A percentile compares a stretch with the other conserved stretches of the same genome.
Evolutionary conservation across 129 eudicot species (phyloP).

Genomic region (Scalesia atractyloides): DNA sequence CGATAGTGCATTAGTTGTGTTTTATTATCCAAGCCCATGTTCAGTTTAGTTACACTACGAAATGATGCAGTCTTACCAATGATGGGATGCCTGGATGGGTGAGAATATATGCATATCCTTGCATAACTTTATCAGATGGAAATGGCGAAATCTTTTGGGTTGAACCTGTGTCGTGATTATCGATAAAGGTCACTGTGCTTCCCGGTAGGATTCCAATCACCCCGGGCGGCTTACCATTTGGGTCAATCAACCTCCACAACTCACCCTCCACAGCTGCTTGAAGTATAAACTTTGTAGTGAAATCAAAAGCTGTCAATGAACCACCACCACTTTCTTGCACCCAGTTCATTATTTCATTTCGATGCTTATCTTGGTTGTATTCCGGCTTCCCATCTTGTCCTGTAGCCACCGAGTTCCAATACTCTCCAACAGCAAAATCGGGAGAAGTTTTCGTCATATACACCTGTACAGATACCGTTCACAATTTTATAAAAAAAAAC

Average conservation of each 20-base stretch:
- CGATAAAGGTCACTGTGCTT: slow-evolving; percentile 67
- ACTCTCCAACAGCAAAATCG: slow-evolving; percentile 69
- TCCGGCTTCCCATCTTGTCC: slow-evolving; percentile 51
- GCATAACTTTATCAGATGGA: slow-evolving; percentile 78
- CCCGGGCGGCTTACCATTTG: slow-evolving; percentile 68
- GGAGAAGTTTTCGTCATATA: slow-evolving; percentile 63
- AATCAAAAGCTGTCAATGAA: slow-evolving; percentile 60
- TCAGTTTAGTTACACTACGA: too few relatives aligned
- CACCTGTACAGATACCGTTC: neutral
- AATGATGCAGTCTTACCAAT: slow-evolving; percentile 36
- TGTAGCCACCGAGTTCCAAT: slow-evolving; percentile 42
- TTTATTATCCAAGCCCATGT: too few relatives aligned
- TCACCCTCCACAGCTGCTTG: slow-evolving; percentile 78
- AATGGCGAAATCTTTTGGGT: slow-evolving; percentile 71
- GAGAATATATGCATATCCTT: slow-evolving; percentile 78
- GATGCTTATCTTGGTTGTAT: slow-evolving; percentile 58
- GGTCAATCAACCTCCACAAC: slow-evolving; percentile 69
- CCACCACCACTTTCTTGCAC: slow-evolving; percentile 58
- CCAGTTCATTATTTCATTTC: slow-evolving; percentile 57
- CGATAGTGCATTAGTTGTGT: too few relatives aligned
- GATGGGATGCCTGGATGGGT: slow-evolving; percentile 87
- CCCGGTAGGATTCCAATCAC: slow-evolving; percentile 55
- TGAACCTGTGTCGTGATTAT: slow-evolving; percentile 78
- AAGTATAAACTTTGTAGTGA: slow-evolving; percentile 68
- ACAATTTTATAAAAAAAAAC: too few relatives aligned